Evolutionary conservation across 2,329 filamentous ascomycete genomes (phyloP).

Genomic region (Emericellopsis atlantica): DNA sequence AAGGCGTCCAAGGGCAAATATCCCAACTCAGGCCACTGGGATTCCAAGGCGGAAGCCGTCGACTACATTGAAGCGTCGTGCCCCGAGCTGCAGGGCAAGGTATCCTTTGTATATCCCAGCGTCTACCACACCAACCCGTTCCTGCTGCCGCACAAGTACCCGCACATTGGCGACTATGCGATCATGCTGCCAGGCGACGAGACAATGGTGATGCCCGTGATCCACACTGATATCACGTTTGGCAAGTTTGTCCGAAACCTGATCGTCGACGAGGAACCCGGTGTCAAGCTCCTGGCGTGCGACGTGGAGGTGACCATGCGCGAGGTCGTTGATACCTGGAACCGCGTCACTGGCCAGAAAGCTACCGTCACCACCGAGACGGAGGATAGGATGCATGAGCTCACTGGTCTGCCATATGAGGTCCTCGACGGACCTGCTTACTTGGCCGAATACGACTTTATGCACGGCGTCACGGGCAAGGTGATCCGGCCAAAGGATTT

Average conservation of each 20-base stretch:
- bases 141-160: conserved; percentile 6
- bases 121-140: conserved; percentile 10
- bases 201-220: conserved; percentile 20
- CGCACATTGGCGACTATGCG: conserved; percentile 13
- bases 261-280: conserved; percentile 22
- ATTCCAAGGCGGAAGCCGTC: conserved; percentile 35
- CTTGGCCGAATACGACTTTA: conserved; percentile 25
- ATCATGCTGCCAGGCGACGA: conserved; percentile 14
- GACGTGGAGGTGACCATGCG: conserved; percentile 21
- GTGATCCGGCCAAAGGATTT: conserved; percentile 24
- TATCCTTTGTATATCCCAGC: conserved; percentile 10
- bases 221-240: conserved; percentile 22
- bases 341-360: conserved; percentile 19
- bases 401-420: conserved; percentile 20
- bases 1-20: conserved; percentile 28
- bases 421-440: conserved; percentile 20
- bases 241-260: conserved; percentile 30
- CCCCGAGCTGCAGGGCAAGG: conserved; percentile 27
- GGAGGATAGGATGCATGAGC: conserved; percentile 18
- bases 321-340: conserved; percentile 21
- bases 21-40: conserved; percentile 31
- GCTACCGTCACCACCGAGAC: conserved; percentile 15
- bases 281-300: conserved; percentile 30
- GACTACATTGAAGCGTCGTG: conserved; percentile 26
- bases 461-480: conserved; percentile 18